Base-by-base conservation (phyloP, 768 basidiomycete species). In the Termitomyces sp. region DNA sequence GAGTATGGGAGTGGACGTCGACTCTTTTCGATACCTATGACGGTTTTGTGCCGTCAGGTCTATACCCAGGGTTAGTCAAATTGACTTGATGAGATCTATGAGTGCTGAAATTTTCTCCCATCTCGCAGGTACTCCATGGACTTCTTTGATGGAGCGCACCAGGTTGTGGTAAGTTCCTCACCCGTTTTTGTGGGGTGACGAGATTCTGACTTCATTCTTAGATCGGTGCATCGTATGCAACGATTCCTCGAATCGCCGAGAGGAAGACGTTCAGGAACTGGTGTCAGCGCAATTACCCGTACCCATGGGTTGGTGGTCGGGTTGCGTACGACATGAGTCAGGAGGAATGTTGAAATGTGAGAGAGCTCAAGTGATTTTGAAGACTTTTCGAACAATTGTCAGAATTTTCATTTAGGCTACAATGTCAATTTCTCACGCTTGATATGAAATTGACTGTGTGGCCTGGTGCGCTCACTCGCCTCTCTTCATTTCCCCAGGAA, bases 1-100 rank as follows among this genome's bases (percentile, higher is more conserved):
- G 97, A 6, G 90, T 97, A 16, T 99, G 96, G 95, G 95, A 98
- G 77, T 98, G 96, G 96, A 97, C 96, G 0, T 90, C 89, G 20
- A 95, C 94, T 16, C 66, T 81, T 33, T 82, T 96, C 49, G 88
- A 86, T 22, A 78, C 77, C 32, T 79, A 85, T 63, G 87, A 92
- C 2, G 95, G 93, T 0, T 99, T 89, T 70, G 79, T 79, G 49
- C 79, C 87, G 9, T 94, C 92, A 1, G 73, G 73, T 39, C 69
- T 96, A 53, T 99, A 98, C 72, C 97, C 97, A 28, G 97, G 94
- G 79, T 95, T 77, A 63, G 76, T 58, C 35, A 4, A 4, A 16
- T 20, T 0, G n/a, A 28, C 1, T 49, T 51, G 11, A 15, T 39
- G 39, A 18, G 18, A 59, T 40, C 9, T n/a, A n/a, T 6, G 13